phyloP scores from a whole-genome alignment of 2,329 filamentous ascomycete genomes.

The Colletotrichum echinochloae region DNA sequence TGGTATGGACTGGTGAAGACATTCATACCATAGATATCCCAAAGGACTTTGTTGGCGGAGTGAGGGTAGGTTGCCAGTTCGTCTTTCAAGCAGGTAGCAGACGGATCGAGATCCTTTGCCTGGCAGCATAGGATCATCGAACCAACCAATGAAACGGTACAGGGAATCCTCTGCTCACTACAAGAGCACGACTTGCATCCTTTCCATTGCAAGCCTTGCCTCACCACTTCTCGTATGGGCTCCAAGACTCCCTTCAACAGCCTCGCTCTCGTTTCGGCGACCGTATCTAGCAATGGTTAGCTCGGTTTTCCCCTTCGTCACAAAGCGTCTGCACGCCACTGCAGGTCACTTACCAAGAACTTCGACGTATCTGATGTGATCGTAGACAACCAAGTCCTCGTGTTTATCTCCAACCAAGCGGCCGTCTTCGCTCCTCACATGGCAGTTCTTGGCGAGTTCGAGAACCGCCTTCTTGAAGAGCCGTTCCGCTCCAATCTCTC shows the following conservation, averaged over 20 bases:
- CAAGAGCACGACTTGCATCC: background rate
- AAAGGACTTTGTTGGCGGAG: background rate
- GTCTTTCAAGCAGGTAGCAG: background rate
- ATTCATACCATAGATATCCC: background rate
- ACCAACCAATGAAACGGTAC: background rate
- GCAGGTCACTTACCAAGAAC: background rate
- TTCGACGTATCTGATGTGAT: background rate
- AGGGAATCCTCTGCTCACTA: rapidly evolving
- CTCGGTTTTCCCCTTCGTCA: background rate
- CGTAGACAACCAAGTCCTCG: background rate
- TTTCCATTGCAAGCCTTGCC: rapidly evolving
- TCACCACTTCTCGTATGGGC: background rate
- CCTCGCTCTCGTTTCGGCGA: background rate
- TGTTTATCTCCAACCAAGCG: rapidly evolving
- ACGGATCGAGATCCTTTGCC: background rate
- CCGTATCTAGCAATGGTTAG: background rate
- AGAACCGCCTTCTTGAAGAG: background rate
- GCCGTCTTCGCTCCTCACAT: background rate
- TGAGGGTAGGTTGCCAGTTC: background rate
- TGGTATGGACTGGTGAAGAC: background rate
- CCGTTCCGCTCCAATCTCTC: background rate
- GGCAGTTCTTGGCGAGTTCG: background rate
- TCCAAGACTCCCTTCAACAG: background rate
- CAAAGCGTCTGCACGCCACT: background rate
- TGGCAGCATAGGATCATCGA: background rate